Percentiles rank a stretch among this genome's conserved stretches.
Evolutionary conservation across 2,329 filamentous ascomycete genomes (phyloP).

Genomic region (Colletotrichum sp.): DNA sequence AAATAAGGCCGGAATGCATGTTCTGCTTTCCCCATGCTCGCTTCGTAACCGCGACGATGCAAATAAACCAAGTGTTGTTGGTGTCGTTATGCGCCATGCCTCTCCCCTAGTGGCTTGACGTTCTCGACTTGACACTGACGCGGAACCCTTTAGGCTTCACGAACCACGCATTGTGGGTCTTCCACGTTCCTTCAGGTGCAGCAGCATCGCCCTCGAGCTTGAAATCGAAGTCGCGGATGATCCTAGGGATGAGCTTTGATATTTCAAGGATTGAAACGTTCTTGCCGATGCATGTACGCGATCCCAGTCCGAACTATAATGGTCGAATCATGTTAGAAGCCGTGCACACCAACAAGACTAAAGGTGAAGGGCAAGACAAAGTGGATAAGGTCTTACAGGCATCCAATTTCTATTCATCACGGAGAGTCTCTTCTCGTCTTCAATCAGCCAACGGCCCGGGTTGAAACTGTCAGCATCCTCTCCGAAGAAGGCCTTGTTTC

Average conservation of each 20-base stretch:
- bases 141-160: conserved; percentile 45
- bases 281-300: conserved; percentile 47
- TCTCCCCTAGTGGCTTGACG: not conserved
- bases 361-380: not conserved
- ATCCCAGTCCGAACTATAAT: conserved; percentile 44
- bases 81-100: not conserved
- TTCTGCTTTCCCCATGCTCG: not conserved
- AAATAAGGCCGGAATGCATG: not conserved
- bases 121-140: conserved; percentile 24
- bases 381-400: conserved; percentile 23
- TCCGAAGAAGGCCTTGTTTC: conserved; percentile 33
- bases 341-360: not conserved
- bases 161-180: conserved; percentile 44
- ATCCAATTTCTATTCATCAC: conserved; percentile 32
- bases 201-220: conserved; percentile 23
- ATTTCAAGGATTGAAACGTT: conserved; percentile 50
- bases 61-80: not conserved
- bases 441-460: conserved; percentile 46
- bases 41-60: not conserved
- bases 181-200: conserved; percentile 27
- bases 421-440: conserved; percentile 26
- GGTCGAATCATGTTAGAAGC: rapidly evolving
- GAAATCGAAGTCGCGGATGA: conserved; percentile 38
- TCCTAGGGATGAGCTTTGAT: conserved; percentile 42
- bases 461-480: conserved; percentile 37